phyloP scores from a whole-genome alignment of 2,329 filamentous ascomycete genomes.

The Mycosphaerella arachidis region DNA sequence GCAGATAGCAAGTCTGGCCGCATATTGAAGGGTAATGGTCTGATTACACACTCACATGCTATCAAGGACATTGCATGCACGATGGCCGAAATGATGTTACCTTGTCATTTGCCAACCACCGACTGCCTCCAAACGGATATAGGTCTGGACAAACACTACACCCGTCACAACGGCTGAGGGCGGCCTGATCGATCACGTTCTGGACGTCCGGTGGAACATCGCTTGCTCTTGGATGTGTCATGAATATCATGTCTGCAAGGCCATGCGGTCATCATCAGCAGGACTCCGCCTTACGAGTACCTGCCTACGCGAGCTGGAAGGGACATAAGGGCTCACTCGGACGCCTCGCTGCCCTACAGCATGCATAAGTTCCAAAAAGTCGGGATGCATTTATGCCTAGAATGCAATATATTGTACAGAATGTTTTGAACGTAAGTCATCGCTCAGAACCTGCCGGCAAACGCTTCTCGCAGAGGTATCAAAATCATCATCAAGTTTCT shows the following conservation, averaged over 20 bases:
- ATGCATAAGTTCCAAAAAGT: background rate
- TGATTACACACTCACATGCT: background rate
- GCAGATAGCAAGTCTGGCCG: background rate
- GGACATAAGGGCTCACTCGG: background rate
- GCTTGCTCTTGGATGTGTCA: background rate
- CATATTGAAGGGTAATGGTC: background rate
- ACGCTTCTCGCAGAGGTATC: background rate
- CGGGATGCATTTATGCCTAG: background rate
- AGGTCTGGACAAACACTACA: background rate
- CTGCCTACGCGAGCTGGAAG: background rate
- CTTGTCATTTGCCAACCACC: background rate
- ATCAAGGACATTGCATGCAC: background rate
- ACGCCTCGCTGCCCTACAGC: background rate
- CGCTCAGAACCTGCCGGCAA: background rate
- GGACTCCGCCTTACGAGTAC: background rate
- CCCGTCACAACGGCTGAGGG: background rate
- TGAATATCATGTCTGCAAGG: background rate
- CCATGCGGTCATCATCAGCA: background rate
- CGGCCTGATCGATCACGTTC: background rate
- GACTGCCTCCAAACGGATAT: background rate
- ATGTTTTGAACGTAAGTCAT: background rate
- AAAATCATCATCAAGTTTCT: constrained; percentile 13
- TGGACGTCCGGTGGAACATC: background rate
- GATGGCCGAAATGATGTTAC: background rate
- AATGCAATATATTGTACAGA: background rate